Percentiles rank a stretch among this genome's conserved stretches.
phyloP scores from a whole-genome alignment of 805 yeast genomes.

The Yamadazyma paraphyllophila region DNA sequence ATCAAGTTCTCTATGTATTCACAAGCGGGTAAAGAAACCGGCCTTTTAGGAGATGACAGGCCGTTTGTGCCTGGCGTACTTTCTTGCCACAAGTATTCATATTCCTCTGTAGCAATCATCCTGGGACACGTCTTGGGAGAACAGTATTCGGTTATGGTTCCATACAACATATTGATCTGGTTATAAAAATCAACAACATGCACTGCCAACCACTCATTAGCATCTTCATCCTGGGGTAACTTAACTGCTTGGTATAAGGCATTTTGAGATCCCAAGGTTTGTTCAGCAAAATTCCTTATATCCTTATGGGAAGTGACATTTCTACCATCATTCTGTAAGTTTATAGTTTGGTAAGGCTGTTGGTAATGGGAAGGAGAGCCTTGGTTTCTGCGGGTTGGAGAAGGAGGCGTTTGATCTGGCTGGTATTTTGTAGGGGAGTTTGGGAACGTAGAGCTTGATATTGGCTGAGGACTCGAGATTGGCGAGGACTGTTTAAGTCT shows the following conservation, averaged over 20 bases:
- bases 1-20: constrained; percentile 90
- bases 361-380: not conserved
- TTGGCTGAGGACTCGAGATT: constrained; percentile 39
- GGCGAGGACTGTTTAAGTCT: constrained; percentile 40
- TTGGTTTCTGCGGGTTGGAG: constrained; percentile 5
- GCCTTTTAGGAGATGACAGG: constrained; percentile 49
- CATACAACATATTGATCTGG: constrained; percentile 94
- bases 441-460: constrained; percentile 35
- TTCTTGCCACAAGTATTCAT: constrained; percentile 97
- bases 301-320: constrained; percentile 59
- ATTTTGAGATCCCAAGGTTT: constrained; percentile 90
- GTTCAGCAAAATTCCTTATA: constrained; percentile 86
- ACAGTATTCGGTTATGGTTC: constrained; percentile 94
- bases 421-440: constrained; percentile 12
- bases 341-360: constrained; percentile 32
- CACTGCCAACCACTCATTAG: constrained; percentile 94
- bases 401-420: constrained; percentile 4
- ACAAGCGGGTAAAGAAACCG: constrained; percentile 89
- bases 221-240: constrained; percentile 87
- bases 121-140: constrained; percentile 93
- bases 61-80: constrained; percentile 35
- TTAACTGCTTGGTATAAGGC: constrained; percentile 90
- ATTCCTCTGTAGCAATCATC: constrained; percentile 97
- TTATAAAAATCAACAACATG: constrained; percentile 97
- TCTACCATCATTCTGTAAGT: constrained; percentile 18